phyloP scores from a whole-genome alignment of 208 protist genomes.

The Leishmania arabica region DNA sequence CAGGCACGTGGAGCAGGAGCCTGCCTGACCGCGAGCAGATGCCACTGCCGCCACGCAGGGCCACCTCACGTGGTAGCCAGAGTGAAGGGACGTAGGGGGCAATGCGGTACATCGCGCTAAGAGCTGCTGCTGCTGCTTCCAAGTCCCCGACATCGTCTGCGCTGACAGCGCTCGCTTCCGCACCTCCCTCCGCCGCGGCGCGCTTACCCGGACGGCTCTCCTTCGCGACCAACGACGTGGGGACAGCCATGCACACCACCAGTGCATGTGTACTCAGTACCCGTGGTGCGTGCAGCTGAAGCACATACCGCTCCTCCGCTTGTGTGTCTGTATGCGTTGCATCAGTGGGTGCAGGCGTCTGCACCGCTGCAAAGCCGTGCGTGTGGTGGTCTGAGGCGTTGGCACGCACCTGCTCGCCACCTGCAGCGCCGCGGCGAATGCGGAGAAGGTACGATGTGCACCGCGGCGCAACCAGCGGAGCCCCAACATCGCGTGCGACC shows the following conservation, averaged over 20 bases:
- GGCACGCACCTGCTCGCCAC: not conserved
- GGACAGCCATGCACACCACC: constrained; percentile 39
- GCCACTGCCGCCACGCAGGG: constrained; percentile 5
- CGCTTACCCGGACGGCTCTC: not conserved
- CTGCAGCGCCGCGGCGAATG: not conserved
- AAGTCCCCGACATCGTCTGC: not conserved
- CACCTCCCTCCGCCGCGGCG: not conserved
- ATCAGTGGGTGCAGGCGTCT: too few species aligned
- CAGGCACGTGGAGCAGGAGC: constrained; percentile 60
- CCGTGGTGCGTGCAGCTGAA: constrained; percentile 45
- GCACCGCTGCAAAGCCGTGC: not conserved
- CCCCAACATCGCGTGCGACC: constrained; percentile 8
- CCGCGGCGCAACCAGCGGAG: constrained; percentile 10
- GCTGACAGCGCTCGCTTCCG: not conserved
- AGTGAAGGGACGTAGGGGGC: constrained; percentile 23
- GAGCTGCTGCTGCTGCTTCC: constrained; percentile 2
- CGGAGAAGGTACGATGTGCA: constrained; percentile 26
- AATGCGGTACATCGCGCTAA: constrained; percentile 5
- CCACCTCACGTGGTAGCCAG: constrained; percentile 23
- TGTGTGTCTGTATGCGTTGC: not conserved
- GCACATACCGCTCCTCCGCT: constrained; percentile 22
- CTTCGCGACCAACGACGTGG: not conserved
- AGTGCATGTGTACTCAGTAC: constrained; percentile 49
- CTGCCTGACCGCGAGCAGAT: constrained; percentile 47
- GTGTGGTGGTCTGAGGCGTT: not conserved